phyloP scores from a whole-genome alignment of 2,329 filamentous ascomycete genomes.

The Helicocarpus griseus region DNA sequence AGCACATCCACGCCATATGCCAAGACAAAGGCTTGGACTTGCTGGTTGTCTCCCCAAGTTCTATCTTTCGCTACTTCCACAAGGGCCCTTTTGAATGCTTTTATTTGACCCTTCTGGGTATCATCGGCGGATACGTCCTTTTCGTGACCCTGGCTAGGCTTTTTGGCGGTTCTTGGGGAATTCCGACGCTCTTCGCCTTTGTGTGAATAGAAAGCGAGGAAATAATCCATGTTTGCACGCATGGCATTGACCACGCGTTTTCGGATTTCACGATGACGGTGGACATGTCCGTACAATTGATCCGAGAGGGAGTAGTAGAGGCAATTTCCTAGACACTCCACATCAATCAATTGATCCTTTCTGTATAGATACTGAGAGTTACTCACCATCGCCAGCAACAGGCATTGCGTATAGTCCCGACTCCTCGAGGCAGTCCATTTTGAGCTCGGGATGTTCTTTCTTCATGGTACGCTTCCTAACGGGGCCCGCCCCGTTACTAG shows the following conservation, averaged over 20 bases:
- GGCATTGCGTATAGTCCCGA: conserved; percentile 50
- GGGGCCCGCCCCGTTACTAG: conserved; percentile 9
- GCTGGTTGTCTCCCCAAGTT: conserved; percentile 57
- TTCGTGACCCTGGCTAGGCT: conserved; percentile 42
- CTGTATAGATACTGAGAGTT: too few species aligned
- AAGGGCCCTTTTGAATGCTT: conserved; percentile 50
- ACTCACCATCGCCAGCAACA: conserved; percentile 55
- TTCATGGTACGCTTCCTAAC: conserved; percentile 5
- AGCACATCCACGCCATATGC: conserved; percentile 53
- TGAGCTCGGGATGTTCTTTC: conserved; percentile 18
- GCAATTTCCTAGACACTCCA: conserved; percentile 50
- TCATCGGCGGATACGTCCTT: conserved; percentile 39
- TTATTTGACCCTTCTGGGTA: conserved; percentile 47
- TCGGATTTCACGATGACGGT: conserved; percentile 50
- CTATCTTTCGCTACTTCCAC: conserved; percentile 50
- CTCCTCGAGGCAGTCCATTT: conserved; percentile 39
- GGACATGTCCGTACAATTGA: conserved; percentile 54
- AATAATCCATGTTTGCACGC: conserved; percentile 49
- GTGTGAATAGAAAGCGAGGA: conserved; percentile 52
- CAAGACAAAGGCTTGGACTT: conserved; percentile 56
- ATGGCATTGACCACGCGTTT: conserved; percentile 52
- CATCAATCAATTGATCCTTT: too few species aligned
- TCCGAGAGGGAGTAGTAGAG: conserved; percentile 60
- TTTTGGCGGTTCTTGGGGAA: conserved; percentile 41
- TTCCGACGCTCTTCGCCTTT: conserved; percentile 49